Evolutionary conservation across 371 early-diverging fungal genomes (phyloP).

Genomic region (Vairimorpha necatrix): DNA sequence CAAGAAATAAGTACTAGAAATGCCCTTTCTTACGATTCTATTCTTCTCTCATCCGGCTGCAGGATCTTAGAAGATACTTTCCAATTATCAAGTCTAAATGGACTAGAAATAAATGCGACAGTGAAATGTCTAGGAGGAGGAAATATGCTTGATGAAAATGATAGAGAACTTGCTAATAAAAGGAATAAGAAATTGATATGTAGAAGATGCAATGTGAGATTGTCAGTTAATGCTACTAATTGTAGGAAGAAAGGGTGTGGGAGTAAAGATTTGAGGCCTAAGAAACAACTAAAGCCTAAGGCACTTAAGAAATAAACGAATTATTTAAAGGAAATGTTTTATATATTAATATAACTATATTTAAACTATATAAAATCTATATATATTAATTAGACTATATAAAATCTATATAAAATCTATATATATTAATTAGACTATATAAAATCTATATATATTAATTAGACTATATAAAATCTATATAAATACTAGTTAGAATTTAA

Average conservation of each 20-base stretch:
- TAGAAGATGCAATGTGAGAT: constrained; percentile 55
- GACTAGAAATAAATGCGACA: neutral
- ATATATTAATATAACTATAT: neutral
- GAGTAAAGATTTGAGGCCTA: constrained; percentile 46
- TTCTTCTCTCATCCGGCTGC: constrained; percentile 15
- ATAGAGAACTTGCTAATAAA: constrained; percentile 31
- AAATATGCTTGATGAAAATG: constrained; percentile 45
- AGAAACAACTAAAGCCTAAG: constrained; percentile 47
- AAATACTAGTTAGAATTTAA: too few relatives aligned
- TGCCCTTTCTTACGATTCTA: neutral
- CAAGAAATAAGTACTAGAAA: neutral
- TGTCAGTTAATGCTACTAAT: constrained; percentile 39
- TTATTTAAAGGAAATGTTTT: neutral
- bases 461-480: too few relatives aligned
- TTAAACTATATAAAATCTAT: neutral
- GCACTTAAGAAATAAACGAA: constrained; percentile 21
- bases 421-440: too few relatives aligned
- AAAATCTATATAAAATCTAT: too few relatives aligned
- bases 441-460: too few relatives aligned
- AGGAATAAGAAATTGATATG: constrained; percentile 42
- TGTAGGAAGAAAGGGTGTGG: constrained; percentile 55
- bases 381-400: too few relatives aligned
- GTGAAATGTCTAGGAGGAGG: constrained; percentile 43
- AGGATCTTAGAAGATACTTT: constrained; percentile 12
- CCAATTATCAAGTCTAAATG: neutral